Evolutionary conservation across 139 green algal genomes (phyloP).

Genomic region (Chlamydomonas eustigma): DNA sequence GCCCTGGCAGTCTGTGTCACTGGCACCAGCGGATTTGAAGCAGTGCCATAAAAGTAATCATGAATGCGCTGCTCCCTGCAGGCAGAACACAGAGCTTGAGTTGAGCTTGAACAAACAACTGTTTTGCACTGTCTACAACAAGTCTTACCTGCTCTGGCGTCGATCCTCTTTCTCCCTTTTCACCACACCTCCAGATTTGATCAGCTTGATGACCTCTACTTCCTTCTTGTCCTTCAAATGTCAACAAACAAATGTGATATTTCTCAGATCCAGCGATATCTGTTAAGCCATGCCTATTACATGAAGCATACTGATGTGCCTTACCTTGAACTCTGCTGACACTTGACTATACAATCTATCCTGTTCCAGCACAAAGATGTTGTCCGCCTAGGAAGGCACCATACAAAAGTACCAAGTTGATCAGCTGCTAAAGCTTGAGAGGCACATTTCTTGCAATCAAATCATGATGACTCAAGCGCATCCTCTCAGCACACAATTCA

Average conservation of each 20-base stretch:
- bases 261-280: too few relatives aligned
- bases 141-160: constrained; percentile 33
- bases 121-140: neutral
- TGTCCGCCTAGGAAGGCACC: constrained; percentile 58
- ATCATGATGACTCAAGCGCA: too few relatives aligned
- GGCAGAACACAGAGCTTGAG: constrained; percentile 1
- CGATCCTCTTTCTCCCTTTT: constrained; percentile 54
- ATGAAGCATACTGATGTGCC: neutral
- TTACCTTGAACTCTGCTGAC: constrained; percentile 43
- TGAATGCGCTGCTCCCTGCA: constrained; percentile 40
- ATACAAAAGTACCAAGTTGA: too few relatives aligned
- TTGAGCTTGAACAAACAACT: too few relatives aligned
- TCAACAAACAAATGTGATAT: too few relatives aligned
- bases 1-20: constrained; percentile 43
- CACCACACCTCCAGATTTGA: constrained; percentile 81
- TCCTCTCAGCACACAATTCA: too few relatives aligned
- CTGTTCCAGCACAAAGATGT: constrained; percentile 87
- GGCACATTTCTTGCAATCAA: too few relatives aligned
- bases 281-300: too few relatives aligned
- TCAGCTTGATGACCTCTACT: constrained; percentile 85
- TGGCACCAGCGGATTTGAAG: constrained; percentile 36
- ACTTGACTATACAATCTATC: constrained; percentile 78
- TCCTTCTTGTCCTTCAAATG: too few relatives aligned
- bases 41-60: constrained; percentile 90
- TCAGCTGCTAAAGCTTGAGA: too few relatives aligned